Percentiles rank a stretch among this genome's conserved stretches.
phyloP scores from a whole-genome alignment of 768 basidiomycete species.

The Pulveroboletus frians region DNA sequence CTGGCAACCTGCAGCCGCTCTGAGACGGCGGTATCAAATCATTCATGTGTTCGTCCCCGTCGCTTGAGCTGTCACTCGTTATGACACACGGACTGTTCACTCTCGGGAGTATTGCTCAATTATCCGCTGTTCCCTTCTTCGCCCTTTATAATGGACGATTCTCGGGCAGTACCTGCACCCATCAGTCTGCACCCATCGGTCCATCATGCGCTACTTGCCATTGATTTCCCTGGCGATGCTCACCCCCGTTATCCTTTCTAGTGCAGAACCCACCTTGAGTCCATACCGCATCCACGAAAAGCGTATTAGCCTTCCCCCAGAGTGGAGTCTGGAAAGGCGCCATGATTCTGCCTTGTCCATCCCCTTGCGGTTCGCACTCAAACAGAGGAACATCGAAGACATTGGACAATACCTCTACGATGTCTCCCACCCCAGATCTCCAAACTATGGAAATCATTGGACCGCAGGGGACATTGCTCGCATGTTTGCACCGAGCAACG shows the following conservation, averaged over 20 bases:
- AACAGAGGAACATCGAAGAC: slow-evolving; percentile 26
- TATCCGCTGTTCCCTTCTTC: too few species aligned
- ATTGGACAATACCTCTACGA: slow-evolving; percentile 26
- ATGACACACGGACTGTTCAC: too few species aligned
- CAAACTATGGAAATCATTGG: slow-evolving; percentile 32
- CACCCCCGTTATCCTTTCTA: slow-evolving; percentile 10
- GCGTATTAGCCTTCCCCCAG: slow-evolving; percentile 30
- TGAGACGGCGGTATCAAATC: too few species aligned
- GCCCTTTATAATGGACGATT: background rate
- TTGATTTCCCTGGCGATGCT: slow-evolving; percentile 6
- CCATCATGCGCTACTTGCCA: slow-evolving; percentile 10
- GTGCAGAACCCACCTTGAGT: slow-evolving; percentile 12
- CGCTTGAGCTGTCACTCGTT: too few species aligned
- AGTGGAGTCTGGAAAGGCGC: slow-evolving; percentile 36
- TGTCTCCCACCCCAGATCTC: slow-evolving; percentile 31
- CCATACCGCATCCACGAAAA: slow-evolving; percentile 37
- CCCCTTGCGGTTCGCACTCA: slow-evolving; percentile 30
- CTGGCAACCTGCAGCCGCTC: too few species aligned
- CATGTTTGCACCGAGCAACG: slow-evolving; percentile 25
- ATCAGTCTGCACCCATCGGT: background rate
- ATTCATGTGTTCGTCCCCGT: too few species aligned
- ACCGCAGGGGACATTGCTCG: slow-evolving; percentile 23
- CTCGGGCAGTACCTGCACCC: background rate
- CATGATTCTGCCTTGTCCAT: slow-evolving; percentile 28
- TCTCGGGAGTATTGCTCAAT: too few species aligned